Conservation (phyloP, 352 stramenopile species). For the Pythium vanterpoolii region DNA sequence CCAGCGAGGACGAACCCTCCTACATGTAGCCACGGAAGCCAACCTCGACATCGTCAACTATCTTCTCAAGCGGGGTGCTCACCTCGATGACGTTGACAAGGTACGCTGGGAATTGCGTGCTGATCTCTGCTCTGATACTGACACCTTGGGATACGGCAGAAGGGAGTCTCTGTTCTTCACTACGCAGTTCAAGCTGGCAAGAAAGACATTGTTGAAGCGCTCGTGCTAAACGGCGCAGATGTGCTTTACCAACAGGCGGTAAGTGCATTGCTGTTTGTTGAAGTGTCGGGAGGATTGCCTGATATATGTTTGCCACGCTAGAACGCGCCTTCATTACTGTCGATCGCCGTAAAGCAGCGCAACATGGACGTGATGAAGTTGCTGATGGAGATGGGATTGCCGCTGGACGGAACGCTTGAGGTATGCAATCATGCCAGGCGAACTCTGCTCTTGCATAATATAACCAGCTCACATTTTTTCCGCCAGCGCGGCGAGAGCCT, state of each 20-base stretch:
- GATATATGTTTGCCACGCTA: not conserved
- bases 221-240: not conserved
- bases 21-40: not conserved
- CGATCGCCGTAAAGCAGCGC: not conserved
- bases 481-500: not conserved
- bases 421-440: not conserved
- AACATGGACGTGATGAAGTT: not conserved
- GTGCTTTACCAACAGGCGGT: not conserved
- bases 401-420: not conserved
- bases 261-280: no score
- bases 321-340: slow-evolving; percentile 2
- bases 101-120: not conserved
- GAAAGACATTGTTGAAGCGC: not conserved
- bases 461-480: not conserved
- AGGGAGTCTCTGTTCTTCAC: slow-evolving; percentile 3
- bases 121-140: not conserved
- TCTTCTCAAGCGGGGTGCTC: not conserved
- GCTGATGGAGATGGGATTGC: not conserved
- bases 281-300: no score
- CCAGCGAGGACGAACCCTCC: not conserved
- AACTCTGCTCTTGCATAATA: not conserved
- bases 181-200: slow-evolving; percentile 8
- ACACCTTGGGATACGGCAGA: not conserved
- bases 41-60: not conserved
- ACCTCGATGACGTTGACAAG: not conserved